Conservation (phyloP, 83 land plant species). For the Picea engelmannii region DNA sequence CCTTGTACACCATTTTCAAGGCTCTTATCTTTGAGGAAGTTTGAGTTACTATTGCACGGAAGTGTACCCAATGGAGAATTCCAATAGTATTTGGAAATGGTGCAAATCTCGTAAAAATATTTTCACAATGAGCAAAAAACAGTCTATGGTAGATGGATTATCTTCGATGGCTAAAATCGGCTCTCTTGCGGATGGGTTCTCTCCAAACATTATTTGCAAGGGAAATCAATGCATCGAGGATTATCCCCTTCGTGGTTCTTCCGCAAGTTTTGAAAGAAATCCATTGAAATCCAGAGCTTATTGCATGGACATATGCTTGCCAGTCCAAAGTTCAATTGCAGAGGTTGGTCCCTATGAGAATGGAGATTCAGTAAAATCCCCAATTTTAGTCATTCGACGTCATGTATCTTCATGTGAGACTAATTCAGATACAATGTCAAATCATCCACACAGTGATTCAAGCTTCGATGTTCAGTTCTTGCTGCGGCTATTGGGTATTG, state of each 20-base stretch:
- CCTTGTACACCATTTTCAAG: background rate
- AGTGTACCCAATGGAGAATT: background rate
- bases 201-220: background rate
- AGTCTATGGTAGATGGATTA: background rate
- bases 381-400: background rate
- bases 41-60: background rate
- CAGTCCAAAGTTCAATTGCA: background rate
- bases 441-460: background rate
- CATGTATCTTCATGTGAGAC: background rate
- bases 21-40: background rate
- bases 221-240: background rate
- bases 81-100: slow-evolving; percentile 1
- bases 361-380: background rate
- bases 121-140: background rate
- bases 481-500: too few species aligned
- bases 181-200: background rate
- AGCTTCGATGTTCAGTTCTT: too few species aligned
- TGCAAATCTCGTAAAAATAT: slow-evolving; percentile 2
- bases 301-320: background rate
- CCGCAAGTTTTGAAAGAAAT: background rate
- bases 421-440: background rate
- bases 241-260: background rate
- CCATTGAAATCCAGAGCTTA: background rate
- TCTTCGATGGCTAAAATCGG: background rate
- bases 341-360: background rate